Base-by-base conservation (phyloP, 345 rosid species). In the Gynandropsis gynandra region DNA sequence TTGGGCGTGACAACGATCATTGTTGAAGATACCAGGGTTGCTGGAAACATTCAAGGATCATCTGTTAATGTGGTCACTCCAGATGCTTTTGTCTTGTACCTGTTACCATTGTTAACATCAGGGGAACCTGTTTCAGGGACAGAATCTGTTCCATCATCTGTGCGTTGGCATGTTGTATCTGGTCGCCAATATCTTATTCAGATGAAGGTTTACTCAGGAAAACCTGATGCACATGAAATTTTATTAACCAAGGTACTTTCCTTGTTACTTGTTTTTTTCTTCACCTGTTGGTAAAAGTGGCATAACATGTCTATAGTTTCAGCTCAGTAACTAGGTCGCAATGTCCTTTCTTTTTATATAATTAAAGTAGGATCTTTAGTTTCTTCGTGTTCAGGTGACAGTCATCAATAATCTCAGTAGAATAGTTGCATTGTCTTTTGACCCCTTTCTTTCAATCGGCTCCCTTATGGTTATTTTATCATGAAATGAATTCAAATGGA, bases 1-100 rank as follows among this genome's bases (percentile, higher is more conserved):
- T 72, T 90, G 63, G 98, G 98, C 50, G 71, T 59, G 69, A 78
- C 96, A 50, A 59, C 81, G 64, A 66, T 86, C 48, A 69, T 74
- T 71, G 86, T 86, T 45, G 80, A 86, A 76, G 98, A 90, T 73
- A 87, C 78, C 29, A 79, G 98, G 58, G 90, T 90, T 57, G 79
- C 86, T 72, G 95, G 87, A n/a, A 94, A 90, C 63, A 56, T 60
- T 47, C 98, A 90, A 71, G 61, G 73, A 50, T 90, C 98, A 48
- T 75, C 96, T 16, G 81, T 90, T 48, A 72, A 78, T 58, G 92
- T 86, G 69, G 96, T 81, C 62, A 35, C 74, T 58, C 96, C 98
- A 31, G 89, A 86, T 64, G 62, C 75, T 39, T 48, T 86, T 44
- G 42, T 55, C 59, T 50, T 90, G 66, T 81, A 72, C 73, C 44